Evolutionary conservation across 2,329 filamentous ascomycete species (phyloP).

Genomic region (Talaromyces sp.): DNA sequence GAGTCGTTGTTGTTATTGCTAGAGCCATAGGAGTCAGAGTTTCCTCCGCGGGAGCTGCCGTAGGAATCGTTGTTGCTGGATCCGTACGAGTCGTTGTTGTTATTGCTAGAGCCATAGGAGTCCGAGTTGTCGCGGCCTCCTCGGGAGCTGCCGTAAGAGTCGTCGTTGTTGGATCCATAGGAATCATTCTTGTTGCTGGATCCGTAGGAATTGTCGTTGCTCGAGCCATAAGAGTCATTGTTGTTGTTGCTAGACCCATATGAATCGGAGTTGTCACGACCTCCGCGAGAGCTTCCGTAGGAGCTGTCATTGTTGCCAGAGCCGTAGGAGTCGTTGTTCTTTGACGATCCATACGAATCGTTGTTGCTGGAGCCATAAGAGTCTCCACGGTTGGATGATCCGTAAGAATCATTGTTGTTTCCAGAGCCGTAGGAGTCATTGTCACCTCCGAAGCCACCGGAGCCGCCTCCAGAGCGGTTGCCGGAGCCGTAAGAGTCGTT

Average conservation of each 20-base stretch:
- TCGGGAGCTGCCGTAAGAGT: background rate
- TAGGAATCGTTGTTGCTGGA: background rate
- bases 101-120: background rate
- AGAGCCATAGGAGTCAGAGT: background rate
- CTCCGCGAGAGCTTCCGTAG: background rate
- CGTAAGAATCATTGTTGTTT: slow-evolving; percentile 8
- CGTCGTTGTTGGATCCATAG: background rate
- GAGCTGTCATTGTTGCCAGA: background rate
- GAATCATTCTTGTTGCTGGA: background rate
- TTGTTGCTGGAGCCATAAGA: slow-evolving; percentile 10
- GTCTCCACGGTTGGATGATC: background rate
- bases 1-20: background rate
- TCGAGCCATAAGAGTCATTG: background rate
- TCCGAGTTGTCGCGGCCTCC: background rate
- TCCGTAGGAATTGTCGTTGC: background rate
- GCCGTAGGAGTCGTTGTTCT: slow-evolving; percentile 1
- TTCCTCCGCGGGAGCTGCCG: background rate
- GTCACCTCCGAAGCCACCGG: background rate
- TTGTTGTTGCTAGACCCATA: background rate
- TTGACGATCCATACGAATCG: slow-evolving; percentile 3
- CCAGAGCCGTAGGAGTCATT: slow-evolving; percentile 5
- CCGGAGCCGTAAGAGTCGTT: slow-evolving; percentile 8
- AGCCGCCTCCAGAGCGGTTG: slow-evolving; percentile 6
- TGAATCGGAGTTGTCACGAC: background rate
- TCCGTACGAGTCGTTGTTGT: background rate